These are phyloP conservation scores for Fragaria nilgerrensis DNA, from an alignment of 306 rosid genomes.

Conservation along the genomic window DNA sequence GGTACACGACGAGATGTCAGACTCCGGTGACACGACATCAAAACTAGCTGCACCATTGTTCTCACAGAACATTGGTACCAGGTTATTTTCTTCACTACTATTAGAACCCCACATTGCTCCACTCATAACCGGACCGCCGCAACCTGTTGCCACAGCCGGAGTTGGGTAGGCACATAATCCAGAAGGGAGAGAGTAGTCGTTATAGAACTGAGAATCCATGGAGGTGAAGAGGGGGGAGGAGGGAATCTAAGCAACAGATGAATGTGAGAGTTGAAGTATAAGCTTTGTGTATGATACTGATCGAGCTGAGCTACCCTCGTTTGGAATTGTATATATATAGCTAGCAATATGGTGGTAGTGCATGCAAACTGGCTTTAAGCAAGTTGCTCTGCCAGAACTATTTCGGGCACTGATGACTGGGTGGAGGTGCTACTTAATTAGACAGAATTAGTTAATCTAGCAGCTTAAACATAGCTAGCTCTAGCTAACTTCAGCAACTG, in stretches of 20 bases:
- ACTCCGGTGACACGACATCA: constrained; percentile 10
- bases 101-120: constrained; percentile 35
- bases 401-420: neutral
- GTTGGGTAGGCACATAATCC: constrained; percentile 27
- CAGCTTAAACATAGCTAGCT: constrained; percentile 1
- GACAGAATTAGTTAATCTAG: neutral
- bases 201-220: constrained; percentile 62
- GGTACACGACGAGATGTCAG: constrained; percentile 23
- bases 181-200: constrained; percentile 39
- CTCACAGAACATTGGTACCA: constrained; percentile 37
- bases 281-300: neutral
- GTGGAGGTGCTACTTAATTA: constrained; percentile 2
- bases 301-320: neutral
- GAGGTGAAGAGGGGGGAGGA: neutral
- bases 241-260: constrained; percentile 7
- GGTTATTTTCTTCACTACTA: constrained; percentile 23
- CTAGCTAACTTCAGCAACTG: neutral
- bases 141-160: neutral
- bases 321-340: constrained; percentile 16
- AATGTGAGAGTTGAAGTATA: neutral
- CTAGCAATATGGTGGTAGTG: constrained; percentile 9
- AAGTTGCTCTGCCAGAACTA: constrained; percentile 11
- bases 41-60: constrained; percentile 18
- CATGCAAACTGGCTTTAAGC: neutral
- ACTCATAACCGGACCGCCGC: constrained; percentile 16